Percentiles rank a stretch among this genome's conserved stretches.
phyloP scores from a whole-genome alignment of 2,329 filamentous ascomycete genomes.

The Fusarium marasasianum region DNA sequence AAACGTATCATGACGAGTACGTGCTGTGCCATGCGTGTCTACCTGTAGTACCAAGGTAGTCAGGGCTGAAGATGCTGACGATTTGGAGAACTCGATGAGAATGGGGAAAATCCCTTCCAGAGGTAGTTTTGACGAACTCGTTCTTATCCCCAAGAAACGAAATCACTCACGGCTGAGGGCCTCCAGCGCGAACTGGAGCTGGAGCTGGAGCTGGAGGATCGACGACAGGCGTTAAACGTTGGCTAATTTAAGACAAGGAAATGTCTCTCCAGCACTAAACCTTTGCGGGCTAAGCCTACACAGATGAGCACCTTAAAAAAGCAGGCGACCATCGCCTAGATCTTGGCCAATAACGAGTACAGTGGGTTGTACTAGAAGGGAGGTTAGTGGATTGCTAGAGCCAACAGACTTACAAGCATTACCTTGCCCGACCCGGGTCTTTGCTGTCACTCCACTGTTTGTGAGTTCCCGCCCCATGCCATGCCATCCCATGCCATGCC shows the following conservation, averaged over 20 bases:
- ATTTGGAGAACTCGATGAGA: not conserved
- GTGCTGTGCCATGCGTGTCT: not conserved
- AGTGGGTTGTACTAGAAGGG: too few relatives aligned
- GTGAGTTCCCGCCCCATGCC: not conserved
- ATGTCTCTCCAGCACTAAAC: not conserved
- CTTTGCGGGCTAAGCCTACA: not conserved
- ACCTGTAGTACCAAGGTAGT: not conserved
- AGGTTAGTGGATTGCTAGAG: not conserved
- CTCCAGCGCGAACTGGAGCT: not conserved
- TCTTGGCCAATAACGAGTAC: not conserved
- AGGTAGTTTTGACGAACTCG: not conserved
- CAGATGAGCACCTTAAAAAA: not conserved
- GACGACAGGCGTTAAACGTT: not conserved
- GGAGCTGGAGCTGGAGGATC: not conserved
- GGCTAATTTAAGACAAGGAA: not conserved
- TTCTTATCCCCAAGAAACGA: not conserved
- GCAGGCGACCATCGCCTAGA: conserved; percentile 4
- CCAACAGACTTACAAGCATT: conserved; percentile 28
- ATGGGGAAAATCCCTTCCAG: not conserved
- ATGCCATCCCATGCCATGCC: not conserved
- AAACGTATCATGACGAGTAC: not conserved
- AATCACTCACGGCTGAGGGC: not conserved
- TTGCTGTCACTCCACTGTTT: not conserved
- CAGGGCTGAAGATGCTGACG: not conserved
- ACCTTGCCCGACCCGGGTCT: not conserved